These are phyloP conservation scores for Umbelopsis sp. DNA, from an alignment of 371 early-diverging fungal species.

Conservation along the genomic window DNA sequence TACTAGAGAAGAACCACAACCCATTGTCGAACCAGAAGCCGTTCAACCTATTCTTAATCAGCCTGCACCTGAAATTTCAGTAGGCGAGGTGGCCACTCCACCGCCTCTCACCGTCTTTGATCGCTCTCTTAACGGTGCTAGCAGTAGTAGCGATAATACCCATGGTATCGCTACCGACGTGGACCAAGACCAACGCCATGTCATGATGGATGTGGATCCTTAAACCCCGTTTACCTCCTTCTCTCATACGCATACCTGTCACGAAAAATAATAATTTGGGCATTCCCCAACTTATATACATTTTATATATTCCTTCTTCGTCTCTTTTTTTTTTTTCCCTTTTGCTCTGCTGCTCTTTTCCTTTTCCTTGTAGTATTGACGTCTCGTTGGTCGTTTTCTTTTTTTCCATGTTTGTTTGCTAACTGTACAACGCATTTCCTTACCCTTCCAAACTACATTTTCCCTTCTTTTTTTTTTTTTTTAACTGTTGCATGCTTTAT, in stretches of 20 bases:
- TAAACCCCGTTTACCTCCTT: not conserved
- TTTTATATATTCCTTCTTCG: not conserved
- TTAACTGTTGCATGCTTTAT: constrained; percentile 6
- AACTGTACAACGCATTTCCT: constrained; percentile 13
- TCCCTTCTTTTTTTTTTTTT: too few species aligned
- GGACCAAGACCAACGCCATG: constrained; percentile 13
- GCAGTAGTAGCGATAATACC: constrained; percentile 12
- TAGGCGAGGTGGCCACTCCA: constrained; percentile 17
- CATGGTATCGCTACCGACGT: constrained; percentile 15
- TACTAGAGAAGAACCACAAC: not conserved
- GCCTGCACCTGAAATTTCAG: constrained; percentile 17
- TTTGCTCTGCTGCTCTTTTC: not conserved
- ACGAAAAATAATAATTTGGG: not conserved
- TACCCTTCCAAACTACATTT: not conserved
- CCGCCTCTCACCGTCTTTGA: constrained; percentile 17
- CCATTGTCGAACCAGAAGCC: constrained; percentile 1
- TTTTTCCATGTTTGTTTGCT: not conserved
- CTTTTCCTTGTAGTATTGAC: not conserved
- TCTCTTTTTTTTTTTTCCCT: too few species aligned
- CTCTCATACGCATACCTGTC: not conserved
- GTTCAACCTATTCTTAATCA: constrained; percentile 16
- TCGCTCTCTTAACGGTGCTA: constrained; percentile 4
- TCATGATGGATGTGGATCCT: constrained; percentile 17
- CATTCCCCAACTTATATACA: not conserved
- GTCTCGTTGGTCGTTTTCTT: not conserved